Evolutionary conservation across 352 stramenopile species (phyloP).

Genomic region (Phytophthora capsici): DNA sequence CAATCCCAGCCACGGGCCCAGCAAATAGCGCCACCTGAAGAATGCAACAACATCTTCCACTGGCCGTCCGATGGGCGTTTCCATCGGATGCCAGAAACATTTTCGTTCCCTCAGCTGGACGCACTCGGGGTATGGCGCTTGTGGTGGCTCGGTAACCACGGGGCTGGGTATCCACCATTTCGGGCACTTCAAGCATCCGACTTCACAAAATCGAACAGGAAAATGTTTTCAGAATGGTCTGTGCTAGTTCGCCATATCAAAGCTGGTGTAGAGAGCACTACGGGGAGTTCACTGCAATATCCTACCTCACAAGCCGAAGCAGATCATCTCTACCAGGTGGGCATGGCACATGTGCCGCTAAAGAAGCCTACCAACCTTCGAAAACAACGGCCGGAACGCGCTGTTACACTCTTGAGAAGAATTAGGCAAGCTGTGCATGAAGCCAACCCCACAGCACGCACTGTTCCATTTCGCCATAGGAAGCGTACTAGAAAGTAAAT

Average conservation of each 20-base stretch:
- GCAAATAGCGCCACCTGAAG: neutral
- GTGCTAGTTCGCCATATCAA: conserved; percentile 12
- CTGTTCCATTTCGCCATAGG: conserved; percentile 1
- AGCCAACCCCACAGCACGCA: neutral
- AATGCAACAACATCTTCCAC: neutral
- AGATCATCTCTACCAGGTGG: conserved; percentile 2
- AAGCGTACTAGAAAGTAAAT: conserved; percentile 7
- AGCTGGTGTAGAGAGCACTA: neutral
- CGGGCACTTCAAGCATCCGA: neutral
- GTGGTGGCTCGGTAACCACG: conserved; percentile 9
- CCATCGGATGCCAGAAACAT: conserved; percentile 8
- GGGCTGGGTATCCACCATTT: conserved; percentile 2
- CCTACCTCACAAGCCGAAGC: neutral
- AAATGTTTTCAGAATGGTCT: conserved; percentile 16
- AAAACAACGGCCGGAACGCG: conserved; percentile 5
- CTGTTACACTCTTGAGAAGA: neutral
- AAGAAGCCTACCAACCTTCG: neutral
- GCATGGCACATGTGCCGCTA: conserved; percentile 10
- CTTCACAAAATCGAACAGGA: conserved; percentile 4
- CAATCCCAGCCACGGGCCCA: neutral
- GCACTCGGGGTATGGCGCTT: conserved; percentile 12
- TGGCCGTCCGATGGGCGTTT: neutral
- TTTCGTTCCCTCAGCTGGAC: conserved; percentile 10
- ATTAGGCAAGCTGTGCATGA: conserved; percentile 5
- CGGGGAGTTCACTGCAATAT: neutral